Conservation (phyloP, 129 eudicot genomes). For the Lactuca sativa region DNA sequence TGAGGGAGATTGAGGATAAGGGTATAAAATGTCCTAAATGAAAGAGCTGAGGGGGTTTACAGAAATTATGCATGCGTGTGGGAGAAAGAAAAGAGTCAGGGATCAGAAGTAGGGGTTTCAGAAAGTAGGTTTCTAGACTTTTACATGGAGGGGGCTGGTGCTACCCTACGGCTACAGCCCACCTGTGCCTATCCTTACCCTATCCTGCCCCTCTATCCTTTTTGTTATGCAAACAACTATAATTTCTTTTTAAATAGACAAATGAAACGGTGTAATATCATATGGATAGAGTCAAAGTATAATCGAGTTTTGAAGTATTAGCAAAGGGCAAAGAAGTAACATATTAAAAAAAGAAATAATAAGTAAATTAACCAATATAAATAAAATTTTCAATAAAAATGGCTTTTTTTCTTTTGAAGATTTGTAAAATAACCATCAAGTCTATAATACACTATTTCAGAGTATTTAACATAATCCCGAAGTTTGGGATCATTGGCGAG, state of each 20-base stretch:
- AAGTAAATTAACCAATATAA: too few relatives aligned
- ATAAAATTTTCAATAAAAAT: too few relatives aligned
- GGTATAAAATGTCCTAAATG: constrained; percentile 22
- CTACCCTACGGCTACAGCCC: constrained; percentile 3
- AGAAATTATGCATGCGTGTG: constrained; percentile 49
- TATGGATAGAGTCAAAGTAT: neutral
- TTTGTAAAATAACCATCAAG: too few relatives aligned
- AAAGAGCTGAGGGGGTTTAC: constrained; percentile 23
- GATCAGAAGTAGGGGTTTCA: constrained; percentile 25
- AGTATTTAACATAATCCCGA: too few relatives aligned
- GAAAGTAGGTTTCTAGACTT: constrained; percentile 24
- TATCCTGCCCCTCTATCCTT: neutral
- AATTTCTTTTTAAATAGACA: too few relatives aligned
- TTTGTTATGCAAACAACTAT: too few relatives aligned
- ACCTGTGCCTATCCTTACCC: neutral
- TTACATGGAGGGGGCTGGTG: constrained; percentile 1
- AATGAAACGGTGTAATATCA: neutral
- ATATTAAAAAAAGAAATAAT: too few relatives aligned
- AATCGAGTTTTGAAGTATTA: neutral
- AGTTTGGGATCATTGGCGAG: too few relatives aligned
- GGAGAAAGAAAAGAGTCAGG: constrained; percentile 29
- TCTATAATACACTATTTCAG: too few relatives aligned
- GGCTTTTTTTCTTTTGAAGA: too few relatives aligned
- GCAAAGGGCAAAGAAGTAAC: neutral
- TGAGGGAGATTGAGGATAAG: neutral